Base-by-base conservation (phyloP, 306 rosid species). In the Quercus cerris region DNA sequence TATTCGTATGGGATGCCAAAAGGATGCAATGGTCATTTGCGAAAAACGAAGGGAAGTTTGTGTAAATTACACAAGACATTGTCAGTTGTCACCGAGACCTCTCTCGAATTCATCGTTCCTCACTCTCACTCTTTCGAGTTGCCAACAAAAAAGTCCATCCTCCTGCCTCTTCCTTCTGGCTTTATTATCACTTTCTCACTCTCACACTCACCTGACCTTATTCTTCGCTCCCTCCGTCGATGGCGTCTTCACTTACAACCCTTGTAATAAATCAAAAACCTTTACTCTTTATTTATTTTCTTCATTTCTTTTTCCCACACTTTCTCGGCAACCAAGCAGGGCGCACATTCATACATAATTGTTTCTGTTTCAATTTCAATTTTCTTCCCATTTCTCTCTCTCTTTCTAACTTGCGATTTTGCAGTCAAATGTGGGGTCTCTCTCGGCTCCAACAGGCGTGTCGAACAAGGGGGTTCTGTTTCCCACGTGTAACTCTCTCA, bases 241-340 rank as follows among this genome's bases (percentile, higher is more conserved):
- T 90, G 94, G 91, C 90, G 76, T 72, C 88, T 73, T 17, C 85
- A 1, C 71, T 86, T 33, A 73, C 92, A 20, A 27, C 82, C 13
- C 75, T 87, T 87, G 94, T 90, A 85, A 75, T 41, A 41, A 41
- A 41, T 41, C 46, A 51, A 38, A 3, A 5, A 1, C 49, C 3
- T 12, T 22, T 23, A 9, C 11, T 55, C 12, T 0, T 38, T 44
- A 25, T 46, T 46, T n/a, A 0, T 22, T 0, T 49, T 19, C 25
- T 14, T 71, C 69, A 66, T 46, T 55, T 19, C 0, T 12, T 52
- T 30, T 22, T 51, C 25, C 30, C 55, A 25, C 31, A 1, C 54
- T 23, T 22, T 71, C 33, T 25, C 11, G 66, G 20, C 20, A 71
- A n/a, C 20, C 25, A 33, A 78, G 46, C 30, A n/a, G 30, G 19